Evolutionary conservation across 108 stramenopile species (phyloP).

Genomic region (Cyclotella sp.): DNA sequence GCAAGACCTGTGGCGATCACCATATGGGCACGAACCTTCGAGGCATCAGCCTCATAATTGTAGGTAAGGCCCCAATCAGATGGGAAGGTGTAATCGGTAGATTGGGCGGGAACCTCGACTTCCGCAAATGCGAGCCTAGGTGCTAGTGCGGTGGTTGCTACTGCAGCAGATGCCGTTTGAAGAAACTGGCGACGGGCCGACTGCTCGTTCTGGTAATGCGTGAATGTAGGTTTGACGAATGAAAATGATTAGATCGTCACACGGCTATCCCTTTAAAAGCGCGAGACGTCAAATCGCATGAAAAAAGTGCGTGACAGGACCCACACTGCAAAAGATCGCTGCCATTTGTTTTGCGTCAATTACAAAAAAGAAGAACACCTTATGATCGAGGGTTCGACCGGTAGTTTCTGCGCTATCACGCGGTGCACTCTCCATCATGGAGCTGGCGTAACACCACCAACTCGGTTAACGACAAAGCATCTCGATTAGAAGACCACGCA

Average conservation of each 20-base stretch:
- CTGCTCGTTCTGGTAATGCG: conserved; percentile 36
- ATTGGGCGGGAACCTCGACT: conserved; percentile 76
- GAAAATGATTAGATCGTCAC: too few species aligned
- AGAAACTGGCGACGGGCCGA: conserved; percentile 76
- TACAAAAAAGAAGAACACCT: too few species aligned
- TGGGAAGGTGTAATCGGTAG: conserved; percentile 79
- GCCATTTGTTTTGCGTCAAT: too few species aligned
- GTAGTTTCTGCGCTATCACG: too few species aligned
- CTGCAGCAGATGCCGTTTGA: conserved; percentile 58
- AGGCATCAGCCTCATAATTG: conserved; percentile 93
- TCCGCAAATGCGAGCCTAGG: conserved; percentile 69
- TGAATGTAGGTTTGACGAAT: neutral
- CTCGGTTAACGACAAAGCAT: too few species aligned
- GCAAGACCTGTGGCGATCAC: conserved; percentile 82
- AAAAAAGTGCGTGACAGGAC: too few species aligned
- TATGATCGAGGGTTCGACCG: too few species aligned
- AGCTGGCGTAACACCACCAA: too few species aligned
- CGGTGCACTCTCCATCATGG: too few species aligned
- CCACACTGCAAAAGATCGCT: too few species aligned
- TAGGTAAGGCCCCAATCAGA: conserved; percentile 87
- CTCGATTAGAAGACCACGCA: too few species aligned
- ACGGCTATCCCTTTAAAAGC: neutral
- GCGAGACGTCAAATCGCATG: too few species aligned
- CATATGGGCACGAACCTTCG: conserved; percentile 93
- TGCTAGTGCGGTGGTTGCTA: conserved; percentile 55